These are phyloP conservation scores for Penicillium verhagenii DNA, from an alignment of 495 filamentous ascomycete species.

Conservation along the genomic window DNA sequence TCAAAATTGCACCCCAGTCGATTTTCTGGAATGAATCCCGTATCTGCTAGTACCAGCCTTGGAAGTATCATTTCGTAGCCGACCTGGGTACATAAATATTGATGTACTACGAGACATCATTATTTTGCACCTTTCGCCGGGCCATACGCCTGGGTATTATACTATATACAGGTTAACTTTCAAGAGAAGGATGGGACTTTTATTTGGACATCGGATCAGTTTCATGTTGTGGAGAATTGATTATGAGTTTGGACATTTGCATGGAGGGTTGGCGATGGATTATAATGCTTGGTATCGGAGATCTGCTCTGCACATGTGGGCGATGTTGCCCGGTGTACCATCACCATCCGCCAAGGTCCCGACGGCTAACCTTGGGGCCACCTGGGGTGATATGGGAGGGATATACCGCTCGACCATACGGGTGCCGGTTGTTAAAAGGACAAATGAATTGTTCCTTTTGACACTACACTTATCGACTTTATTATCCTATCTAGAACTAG, in stretches of 20 bases:
- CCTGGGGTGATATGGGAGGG: too few species aligned
- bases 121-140: constrained; percentile 37
- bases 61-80: neutral
- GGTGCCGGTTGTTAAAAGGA: too few species aligned
- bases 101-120: too few species aligned
- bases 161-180: constrained; percentile 42
- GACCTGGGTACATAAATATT: too few species aligned
- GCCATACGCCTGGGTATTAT: constrained; percentile 39
- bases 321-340: constrained; percentile 11
- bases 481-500: too few species aligned
- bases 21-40: neutral
- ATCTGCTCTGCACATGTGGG: constrained; percentile 39
- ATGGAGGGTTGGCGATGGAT: constrained; percentile 45
- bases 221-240: constrained; percentile 33
- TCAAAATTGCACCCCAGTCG: neutral
- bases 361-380: too few species aligned
- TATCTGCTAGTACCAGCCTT: neutral
- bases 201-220: constrained; percentile 46
- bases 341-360: too few species aligned
- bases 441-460: too few species aligned
- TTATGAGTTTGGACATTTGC: constrained; percentile 28
- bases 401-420: too few species aligned
- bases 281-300: constrained; percentile 43
- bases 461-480: too few species aligned
- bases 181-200: constrained; percentile 38